phyloP scores from a whole-genome alignment of 805 yeast genomes.

The Ogataea glucozyma region DNA sequence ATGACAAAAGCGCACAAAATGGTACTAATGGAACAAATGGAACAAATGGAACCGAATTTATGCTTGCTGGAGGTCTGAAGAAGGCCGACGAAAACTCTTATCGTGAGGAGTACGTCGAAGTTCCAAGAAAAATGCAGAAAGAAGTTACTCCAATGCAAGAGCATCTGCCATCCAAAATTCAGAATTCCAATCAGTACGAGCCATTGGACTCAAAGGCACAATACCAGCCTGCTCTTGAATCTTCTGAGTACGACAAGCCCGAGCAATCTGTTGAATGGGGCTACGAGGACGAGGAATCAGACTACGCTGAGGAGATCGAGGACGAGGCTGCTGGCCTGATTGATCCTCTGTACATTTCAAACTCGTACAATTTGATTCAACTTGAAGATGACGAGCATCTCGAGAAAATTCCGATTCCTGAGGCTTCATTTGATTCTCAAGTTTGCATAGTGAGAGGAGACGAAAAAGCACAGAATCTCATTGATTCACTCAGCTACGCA shows the following conservation, averaged over 20 bases:
- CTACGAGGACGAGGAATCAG: conserved; percentile 22
- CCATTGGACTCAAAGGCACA: background rate
- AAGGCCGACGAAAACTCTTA: conserved; percentile 5
- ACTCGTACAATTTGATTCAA: conserved; percentile 20
- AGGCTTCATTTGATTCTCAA: conserved; percentile 23
- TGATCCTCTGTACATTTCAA: conserved; percentile 19
- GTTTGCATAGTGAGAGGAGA: conserved; percentile 25
- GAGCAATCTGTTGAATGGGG: conserved; percentile 15
- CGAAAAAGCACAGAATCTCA: conserved; percentile 13
- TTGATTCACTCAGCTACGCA: conserved; percentile 20
- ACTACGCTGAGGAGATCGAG: conserved; percentile 20
- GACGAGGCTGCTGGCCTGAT: conserved; percentile 18
- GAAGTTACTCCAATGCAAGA: conserved; percentile 4
- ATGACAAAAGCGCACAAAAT: conserved; percentile 8
- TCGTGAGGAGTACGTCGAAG: conserved; percentile 1
- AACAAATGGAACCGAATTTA: conserved; percentile 7
- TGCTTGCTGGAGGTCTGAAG: conserved; percentile 11
- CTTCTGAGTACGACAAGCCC: conserved; percentile 2
- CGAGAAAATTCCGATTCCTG: conserved; percentile 15
- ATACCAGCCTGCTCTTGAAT: conserved; percentile 1
- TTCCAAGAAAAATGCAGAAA: conserved; percentile 1
- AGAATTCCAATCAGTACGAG: background rate
- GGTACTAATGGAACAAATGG: no score
- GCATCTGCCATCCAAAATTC: background rate
- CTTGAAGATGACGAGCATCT: conserved; percentile 15